Percentiles rank a stretch among this genome's conserved stretches.
Conservation (phyloP, 306 rosid genomes). For the Pyrus betulifolia region DNA sequence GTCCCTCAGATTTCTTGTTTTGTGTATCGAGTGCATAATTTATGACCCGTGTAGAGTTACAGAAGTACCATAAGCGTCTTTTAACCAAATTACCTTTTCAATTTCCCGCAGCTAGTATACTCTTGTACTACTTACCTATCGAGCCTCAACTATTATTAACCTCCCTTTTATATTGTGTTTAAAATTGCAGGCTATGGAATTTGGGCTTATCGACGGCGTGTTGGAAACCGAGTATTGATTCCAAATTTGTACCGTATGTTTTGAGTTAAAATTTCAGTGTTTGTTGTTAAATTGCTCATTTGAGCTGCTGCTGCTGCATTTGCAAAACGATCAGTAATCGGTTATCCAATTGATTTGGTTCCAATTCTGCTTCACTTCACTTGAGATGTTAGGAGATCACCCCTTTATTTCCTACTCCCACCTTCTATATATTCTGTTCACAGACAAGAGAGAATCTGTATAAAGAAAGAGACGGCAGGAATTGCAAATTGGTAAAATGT, state of each 20-base stretch:
- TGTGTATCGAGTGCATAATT: background rate
- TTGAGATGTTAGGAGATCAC: no score
- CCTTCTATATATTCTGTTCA: no score
- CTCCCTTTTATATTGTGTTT: background rate
- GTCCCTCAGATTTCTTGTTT: background rate
- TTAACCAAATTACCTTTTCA: background rate
- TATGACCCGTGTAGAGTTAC: background rate
- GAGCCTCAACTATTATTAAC: background rate
- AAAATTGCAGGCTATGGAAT: slow-evolving; percentile 76
- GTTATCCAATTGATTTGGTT: background rate
- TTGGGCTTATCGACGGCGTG: slow-evolving; percentile 82
- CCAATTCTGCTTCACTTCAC: no score
- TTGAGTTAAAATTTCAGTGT: background rate
- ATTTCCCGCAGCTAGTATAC: background rate
- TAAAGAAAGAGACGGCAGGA: no score
- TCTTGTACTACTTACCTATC: background rate
- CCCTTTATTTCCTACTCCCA: no score
- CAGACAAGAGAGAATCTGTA: no score
- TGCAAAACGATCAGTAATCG: background rate
- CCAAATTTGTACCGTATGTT: background rate
- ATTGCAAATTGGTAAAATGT: no score
- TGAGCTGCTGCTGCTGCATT: background rate
- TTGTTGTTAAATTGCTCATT: background rate
- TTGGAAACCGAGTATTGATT: slow-evolving; percentile 84
- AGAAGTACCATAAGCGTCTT: background rate